A percentile compares a stretch with the other conserved stretches of the same genome.
phyloP scores from a whole-genome alignment of 78 protist species.

The Dictyostelium intermedium region DNA sequence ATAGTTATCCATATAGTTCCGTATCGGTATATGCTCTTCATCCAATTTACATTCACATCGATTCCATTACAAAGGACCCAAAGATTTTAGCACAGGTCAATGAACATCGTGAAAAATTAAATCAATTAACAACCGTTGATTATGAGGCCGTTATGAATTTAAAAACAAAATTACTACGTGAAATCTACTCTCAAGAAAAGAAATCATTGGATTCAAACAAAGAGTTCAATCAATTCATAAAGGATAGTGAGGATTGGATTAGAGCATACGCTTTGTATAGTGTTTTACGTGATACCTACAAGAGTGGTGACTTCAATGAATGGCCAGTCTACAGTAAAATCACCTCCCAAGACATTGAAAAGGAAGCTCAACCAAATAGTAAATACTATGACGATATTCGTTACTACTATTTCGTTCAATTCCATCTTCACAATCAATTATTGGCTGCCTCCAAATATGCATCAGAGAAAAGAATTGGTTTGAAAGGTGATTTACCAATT shows the following conservation, averaged over 20 bases:
- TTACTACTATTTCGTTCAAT: conserved; percentile 88
- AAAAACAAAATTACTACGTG: conserved; percentile 5
- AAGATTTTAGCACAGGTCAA: not conserved
- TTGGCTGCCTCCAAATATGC: conserved; percentile 81
- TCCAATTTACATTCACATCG: conserved; percentile 86
- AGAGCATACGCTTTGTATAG: conserved; percentile 83
- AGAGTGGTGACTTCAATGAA: conserved; percentile 61
- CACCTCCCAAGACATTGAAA: not conserved
- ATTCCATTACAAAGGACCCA: conserved; percentile 32
- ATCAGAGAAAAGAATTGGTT: conserved; percentile 56
- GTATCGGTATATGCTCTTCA: conserved; percentile 89
- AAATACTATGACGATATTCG: conserved; percentile 64
- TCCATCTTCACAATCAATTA: conserved; percentile 85
- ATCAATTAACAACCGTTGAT: conserved; percentile 59
- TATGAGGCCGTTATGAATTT: conserved; percentile 73
- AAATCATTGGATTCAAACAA: not conserved
- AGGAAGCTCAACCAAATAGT: conserved; percentile 14
- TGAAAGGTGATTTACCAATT: conserved; percentile 96
- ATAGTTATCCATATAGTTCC: conserved; percentile 88
- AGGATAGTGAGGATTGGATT: conserved; percentile 84
- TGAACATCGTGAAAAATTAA: conserved; percentile 53
- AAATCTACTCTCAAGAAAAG: conserved; percentile 15
- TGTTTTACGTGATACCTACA: conserved; percentile 66
- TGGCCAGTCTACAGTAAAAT: conserved; percentile 76
- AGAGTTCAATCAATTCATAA: conserved; percentile 29